Evolutionary conservation across 768 basidiomycete species (phyloP).

Genomic region (Cyclocybe aegerita): DNA sequence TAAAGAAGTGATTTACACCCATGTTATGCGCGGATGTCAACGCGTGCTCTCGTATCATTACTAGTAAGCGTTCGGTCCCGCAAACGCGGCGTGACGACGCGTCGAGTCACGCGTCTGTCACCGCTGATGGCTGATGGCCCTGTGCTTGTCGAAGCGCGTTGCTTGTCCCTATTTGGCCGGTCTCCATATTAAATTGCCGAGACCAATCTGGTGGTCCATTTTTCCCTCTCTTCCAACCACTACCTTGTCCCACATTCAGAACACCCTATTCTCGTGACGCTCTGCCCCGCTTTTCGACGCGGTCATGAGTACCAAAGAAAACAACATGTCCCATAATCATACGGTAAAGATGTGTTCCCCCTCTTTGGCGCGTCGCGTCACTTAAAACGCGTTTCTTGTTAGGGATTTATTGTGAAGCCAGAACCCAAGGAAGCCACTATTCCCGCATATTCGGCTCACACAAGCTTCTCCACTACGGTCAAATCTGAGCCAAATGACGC

Average conservation of each 20-base stretch:
- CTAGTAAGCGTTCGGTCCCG: too few species aligned
- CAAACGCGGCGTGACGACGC: too few species aligned
- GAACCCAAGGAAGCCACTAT: constrained; percentile 24
- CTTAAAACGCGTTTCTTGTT: not conserved
- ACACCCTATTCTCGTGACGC: too few species aligned
- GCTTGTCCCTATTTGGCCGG: not conserved
- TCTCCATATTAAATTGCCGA: not conserved
- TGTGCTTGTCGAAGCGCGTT: constrained; percentile 3
- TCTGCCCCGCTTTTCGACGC: too few species aligned
- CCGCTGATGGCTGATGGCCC: too few species aligned
- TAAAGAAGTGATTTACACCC: too few species aligned
- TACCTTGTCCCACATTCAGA: too few species aligned
- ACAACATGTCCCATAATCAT: not conserved
- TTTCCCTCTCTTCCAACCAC: too few species aligned
- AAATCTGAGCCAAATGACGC: constrained; percentile 32
- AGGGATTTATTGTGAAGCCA: constrained; percentile 22
- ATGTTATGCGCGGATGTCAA: too few species aligned
- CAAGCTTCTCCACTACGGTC: constrained; percentile 12
- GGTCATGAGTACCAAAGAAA: constrained; percentile 7
- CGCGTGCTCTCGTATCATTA: too few species aligned
- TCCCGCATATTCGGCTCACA: not conserved
- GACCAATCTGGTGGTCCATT: not conserved
- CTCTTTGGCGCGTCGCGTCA: too few species aligned
- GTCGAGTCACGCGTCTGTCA: constrained; percentile 4
- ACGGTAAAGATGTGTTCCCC: constrained; percentile 2